Evolutionary conservation across 306 rosid genomes (phyloP), one percentile per base, ranked within the genome.

Genomic region (Castanea sativa): DNA sequence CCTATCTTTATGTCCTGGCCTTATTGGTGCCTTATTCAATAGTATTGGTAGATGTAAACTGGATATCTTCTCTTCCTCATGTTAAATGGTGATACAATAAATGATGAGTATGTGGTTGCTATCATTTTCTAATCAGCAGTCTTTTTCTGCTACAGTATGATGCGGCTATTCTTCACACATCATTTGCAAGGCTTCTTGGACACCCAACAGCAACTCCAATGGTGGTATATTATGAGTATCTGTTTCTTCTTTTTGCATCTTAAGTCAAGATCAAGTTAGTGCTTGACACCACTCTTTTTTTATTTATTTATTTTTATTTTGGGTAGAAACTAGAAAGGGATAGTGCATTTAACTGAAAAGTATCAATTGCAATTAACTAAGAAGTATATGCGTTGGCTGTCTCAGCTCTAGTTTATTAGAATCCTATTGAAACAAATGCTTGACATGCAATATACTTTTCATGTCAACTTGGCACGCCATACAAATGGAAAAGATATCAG

Each of bases 101-200:
- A 55, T 16, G n/a, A 52, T 49, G 30, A 41, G 19, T 16, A 41
- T 74, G 45, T 80, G 68, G 52, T 68, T 68, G 12, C 27, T 68
- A 13, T 7, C 63, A 55, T 64, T 76, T 74, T 38, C 86, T 81
- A 64, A 83, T 79, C 32, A 61, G 23, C 27, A 73, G 30, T 45
- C 55, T 27, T 79, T 85, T 57, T 81, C 76, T 51, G 51, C 41
- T 78, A 79, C 92, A 94, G 99, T 94, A 94, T 80, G 97, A 94
- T 88, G 86, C 86, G 70, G 97, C 91, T 23, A 92, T 94, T 87
- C 97, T 94, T 85, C 99, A 94, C 87, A 92, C 97, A 9, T 23
- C 23, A 23, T 23, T 23, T 23, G 23, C 23, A 23, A 23, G 23
- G 23, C 23, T 23, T 23, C 23, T 23, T 23, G 23, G 23, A 23